These are phyloP conservation scores for Phaeosphaeriaceae sp. DNA, from an alignment of 2,329 filamentous ascomycete genomes.

Conservation along the genomic window DNA sequence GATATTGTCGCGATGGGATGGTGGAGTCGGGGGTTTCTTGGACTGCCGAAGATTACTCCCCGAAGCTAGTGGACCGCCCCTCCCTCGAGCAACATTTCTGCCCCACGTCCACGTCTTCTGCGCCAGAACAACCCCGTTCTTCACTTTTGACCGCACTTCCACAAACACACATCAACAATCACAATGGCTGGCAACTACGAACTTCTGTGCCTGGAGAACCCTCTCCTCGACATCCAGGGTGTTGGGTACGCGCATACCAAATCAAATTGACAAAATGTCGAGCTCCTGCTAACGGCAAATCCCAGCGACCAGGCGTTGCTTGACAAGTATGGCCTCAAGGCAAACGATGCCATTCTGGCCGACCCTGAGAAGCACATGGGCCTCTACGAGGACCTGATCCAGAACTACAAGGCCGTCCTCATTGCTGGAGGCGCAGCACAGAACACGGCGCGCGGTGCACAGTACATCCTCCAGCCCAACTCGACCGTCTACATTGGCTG, in stretches of 20 bases:
- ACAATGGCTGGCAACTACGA: constrained; percentile 86
- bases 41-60: background rate
- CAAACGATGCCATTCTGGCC: constrained; percentile 96
- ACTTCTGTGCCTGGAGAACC: constrained; percentile 95
- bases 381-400: constrained; percentile 92
- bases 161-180: constrained; percentile 5
- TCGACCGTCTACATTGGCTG: constrained; percentile 93
- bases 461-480: constrained; percentile 90
- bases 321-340: constrained; percentile 90
- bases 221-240: constrained; percentile 96
- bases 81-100: constrained; percentile 19
- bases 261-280: too few species aligned
- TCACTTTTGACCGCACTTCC: constrained; percentile 5
- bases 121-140: constrained; percentile 19
- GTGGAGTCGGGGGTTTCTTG: background rate
- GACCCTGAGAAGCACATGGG: constrained; percentile 82
- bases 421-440: constrained; percentile 96
- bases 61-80: constrained; percentile 22
- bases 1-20: too few species aligned
- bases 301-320: constrained; percentile 80
- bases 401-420: constrained; percentile 90
- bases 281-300: constrained; percentile 32
- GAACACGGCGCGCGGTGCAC: constrained; percentile 94
- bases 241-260: constrained; percentile 68
- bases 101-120: constrained; percentile 24